Conservation (phyloP, 352 stramenopile species). For the Globisporangium sylvaticum region DNA sequence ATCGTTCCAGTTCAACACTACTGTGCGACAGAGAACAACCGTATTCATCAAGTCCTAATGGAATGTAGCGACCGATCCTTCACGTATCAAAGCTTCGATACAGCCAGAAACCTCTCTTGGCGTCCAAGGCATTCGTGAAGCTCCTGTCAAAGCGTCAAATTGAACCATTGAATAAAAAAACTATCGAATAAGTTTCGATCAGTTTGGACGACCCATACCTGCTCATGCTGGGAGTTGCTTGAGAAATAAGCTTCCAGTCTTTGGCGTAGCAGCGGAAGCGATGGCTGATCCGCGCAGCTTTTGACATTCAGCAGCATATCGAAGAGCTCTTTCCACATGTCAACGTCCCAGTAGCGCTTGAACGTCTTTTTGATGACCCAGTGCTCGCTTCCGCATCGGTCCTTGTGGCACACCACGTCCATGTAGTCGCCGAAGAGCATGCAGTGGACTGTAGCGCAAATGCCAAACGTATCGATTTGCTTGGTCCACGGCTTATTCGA, state of each 20-base stretch:
- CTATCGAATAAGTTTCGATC: constrained; percentile 6
- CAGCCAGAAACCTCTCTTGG: constrained; percentile 51
- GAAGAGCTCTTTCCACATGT: constrained; percentile 75
- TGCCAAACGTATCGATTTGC: constrained; percentile 84
- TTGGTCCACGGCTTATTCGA: constrained; percentile 66
- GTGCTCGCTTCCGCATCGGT: constrained; percentile 18
- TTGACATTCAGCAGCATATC: constrained; percentile 65
- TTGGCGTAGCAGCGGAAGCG: constrained; percentile 34
- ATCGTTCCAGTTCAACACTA: constrained; percentile 5
- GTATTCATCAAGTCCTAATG: background rate
- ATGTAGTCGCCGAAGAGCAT: constrained; percentile 87
- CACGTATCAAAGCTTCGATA: constrained; percentile 30
- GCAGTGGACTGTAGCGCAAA: constrained; percentile 72
- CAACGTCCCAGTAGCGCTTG: constrained; percentile 79
- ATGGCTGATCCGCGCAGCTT: constrained; percentile 64
- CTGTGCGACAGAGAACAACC: background rate
- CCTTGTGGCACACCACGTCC: constrained; percentile 40
- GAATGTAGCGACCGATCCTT: background rate
- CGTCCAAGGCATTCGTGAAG: constrained; percentile 42
- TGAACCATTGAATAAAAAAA: background rate
- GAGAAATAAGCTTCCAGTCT: constrained; percentile 56
- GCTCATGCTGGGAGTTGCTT: constrained; percentile 32
- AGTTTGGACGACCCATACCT: constrained; percentile 25
- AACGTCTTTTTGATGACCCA: constrained; percentile 57
- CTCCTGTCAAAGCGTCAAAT: constrained; percentile 28